Percentiles rank a stretch among this genome's conserved stretches.
phyloP scores from a whole-genome alignment of 164 flowering plant genomes.

The Nymphaea colorata region DNA sequence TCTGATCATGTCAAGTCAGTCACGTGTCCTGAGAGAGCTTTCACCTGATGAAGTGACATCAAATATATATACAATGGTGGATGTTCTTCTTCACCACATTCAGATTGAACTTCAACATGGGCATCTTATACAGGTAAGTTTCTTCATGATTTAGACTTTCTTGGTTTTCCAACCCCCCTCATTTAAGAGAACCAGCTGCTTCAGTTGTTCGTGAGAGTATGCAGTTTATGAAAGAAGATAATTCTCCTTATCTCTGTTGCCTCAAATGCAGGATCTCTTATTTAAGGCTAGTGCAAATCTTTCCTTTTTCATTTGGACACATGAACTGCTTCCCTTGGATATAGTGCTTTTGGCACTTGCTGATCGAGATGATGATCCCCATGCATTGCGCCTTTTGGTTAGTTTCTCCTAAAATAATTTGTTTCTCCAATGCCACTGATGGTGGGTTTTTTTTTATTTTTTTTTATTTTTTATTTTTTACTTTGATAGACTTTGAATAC shows the following conservation, averaged over 20 bases:
- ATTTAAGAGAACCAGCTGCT: background rate
- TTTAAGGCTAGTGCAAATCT: slow-evolving; percentile 64
- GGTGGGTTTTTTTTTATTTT: too few relatives aligned
- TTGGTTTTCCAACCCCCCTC: background rate
- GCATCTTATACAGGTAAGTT: slow-evolving; percentile 51
- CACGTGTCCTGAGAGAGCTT: slow-evolving; percentile 74
- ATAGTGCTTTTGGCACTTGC: slow-evolving; percentile 81
- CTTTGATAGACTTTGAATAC: too few relatives aligned
- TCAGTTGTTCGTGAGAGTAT: background rate
- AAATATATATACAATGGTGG: slow-evolving; percentile 93
- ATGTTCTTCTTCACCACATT: slow-evolving; percentile 89
- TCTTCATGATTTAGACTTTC: slow-evolving; percentile 3
- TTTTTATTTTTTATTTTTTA: too few relatives aligned
- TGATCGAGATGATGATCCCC: slow-evolving; percentile 97
- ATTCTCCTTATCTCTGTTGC: background rate
- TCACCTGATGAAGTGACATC: slow-evolving; percentile 97
- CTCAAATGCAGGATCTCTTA: slow-evolving; percentile 55
- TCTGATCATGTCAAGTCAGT: slow-evolving; percentile 28
- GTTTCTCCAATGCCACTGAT: background rate
- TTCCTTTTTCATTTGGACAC: slow-evolving; percentile 74
- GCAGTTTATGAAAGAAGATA: background rate
- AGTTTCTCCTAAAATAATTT: slow-evolving; percentile 1
- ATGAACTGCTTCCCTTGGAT: slow-evolving; percentile 92
- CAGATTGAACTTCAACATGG: slow-evolving; percentile 82
- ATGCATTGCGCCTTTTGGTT: slow-evolving; percentile 89